Evolutionary conservation across 2,329 filamentous ascomycete genomes (phyloP), one percentile per base, ranked within the genome.

Genomic region (Trichoderma citrinoviride): DNA sequence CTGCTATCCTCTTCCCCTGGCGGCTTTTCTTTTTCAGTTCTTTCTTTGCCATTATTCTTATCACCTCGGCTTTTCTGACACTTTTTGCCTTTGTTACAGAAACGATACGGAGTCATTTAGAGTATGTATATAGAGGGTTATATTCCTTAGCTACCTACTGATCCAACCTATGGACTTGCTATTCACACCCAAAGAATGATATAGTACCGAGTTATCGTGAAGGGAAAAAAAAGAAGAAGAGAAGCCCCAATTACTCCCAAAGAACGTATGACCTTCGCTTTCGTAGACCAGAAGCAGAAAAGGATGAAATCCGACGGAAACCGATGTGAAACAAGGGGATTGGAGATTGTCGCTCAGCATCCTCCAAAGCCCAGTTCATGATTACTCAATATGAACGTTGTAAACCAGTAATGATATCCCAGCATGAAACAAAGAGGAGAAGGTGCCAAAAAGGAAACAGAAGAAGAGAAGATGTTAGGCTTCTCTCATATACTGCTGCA

Each of bases 211-310:
- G 21, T 44, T 33, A 21, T 43, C 27, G 23, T 19, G 29, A 56
- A 61, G 44, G 21, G 3, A 44, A n/a, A 27, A 44, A n/a, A 43
- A 58, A 46, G 21, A 54, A 33, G 10, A 29, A 29, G 44, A 44
- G 21, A 57, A 21, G 5, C 15, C 47, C 50, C 12, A 54, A 37
- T n/a, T 44, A 37, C 33, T 50, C 29, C 46, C 46, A 41, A 41
- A 27, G 56, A 41, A 60, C 50, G 17, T 25, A 41, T 19, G n/a
- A 21, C 52, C 57, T 37, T 52, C 57, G 57, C 57, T 44, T 61
- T 52, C 33, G n/a, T 61, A 61, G 37, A 25, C 57, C 27, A 61
- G 21, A n/a, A 19, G 5, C 29, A 29, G 12, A n/a, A 25, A 8
- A 29, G 27, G 29, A 57, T 14, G 2, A 19, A 47, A 47, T 37